Percentiles rank a stretch among this genome's conserved stretches.
Conservation (phyloP, 2,329 filamentous ascomycete species). For the Colletotrichum euphorbiae region DNA sequence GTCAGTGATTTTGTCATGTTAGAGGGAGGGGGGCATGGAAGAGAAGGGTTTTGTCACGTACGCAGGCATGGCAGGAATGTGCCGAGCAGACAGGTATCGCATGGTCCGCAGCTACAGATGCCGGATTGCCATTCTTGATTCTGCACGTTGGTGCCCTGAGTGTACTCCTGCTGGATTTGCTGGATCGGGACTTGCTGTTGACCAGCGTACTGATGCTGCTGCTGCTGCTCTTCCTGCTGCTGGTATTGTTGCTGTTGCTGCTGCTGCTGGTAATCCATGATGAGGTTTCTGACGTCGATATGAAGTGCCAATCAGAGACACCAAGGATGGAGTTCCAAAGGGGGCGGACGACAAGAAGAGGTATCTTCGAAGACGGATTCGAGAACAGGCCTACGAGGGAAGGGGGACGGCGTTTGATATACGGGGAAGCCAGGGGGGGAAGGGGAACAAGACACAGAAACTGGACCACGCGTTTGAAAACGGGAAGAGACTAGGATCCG, state of each 20-base stretch:
- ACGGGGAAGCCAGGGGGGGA: not conserved
- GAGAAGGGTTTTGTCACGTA: slow-evolving; percentile 47
- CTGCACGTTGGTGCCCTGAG: slow-evolving; percentile 32
- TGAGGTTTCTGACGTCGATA: not conserved
- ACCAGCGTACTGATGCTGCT: slow-evolving; percentile 27
- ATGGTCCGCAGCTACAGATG: slow-evolving; percentile 56
- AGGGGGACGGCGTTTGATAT: slow-evolving; percentile 22
- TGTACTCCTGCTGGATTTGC: slow-evolving; percentile 35
- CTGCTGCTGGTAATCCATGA: slow-evolving; percentile 26
- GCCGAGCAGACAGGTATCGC: slow-evolving; percentile 52
- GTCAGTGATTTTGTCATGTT: not conserved
- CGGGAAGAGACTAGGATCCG: not conserved
- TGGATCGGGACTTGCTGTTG: slow-evolving; percentile 38
- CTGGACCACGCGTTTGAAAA: not conserved
- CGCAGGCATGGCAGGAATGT: slow-evolving; percentile 57
- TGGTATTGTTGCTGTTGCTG: slow-evolving; percentile 18
- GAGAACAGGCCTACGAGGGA: not conserved
- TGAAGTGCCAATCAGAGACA: not conserved
- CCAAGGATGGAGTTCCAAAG: not conserved
- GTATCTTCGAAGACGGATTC: not conserved
- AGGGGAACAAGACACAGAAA: not conserved
- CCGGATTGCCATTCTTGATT: slow-evolving; percentile 52
- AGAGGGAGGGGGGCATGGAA: too few species aligned
- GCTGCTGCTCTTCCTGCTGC: not conserved
- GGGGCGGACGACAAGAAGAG: not conserved